phyloP scores from a whole-genome alignment of 805 yeast genomes.

The Monosporozyma unispora region DNA sequence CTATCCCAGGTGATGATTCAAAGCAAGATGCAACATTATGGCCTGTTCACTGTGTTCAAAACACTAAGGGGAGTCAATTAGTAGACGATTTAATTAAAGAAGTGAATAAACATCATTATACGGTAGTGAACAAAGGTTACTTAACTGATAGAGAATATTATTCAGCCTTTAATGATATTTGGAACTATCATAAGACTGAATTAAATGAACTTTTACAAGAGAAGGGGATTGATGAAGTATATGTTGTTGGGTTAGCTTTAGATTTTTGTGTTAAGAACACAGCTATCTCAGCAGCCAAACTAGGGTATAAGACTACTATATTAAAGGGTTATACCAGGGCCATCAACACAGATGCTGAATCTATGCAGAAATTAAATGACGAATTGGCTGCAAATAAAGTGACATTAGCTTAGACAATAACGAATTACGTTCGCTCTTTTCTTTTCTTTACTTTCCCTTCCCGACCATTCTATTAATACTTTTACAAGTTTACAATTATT shows the following conservation, averaged over 20 bases:
- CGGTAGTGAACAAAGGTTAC: slow-evolving; percentile 60
- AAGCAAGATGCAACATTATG: slow-evolving; percentile 46
- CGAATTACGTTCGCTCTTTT: background rate
- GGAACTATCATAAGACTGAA: slow-evolving; percentile 66
- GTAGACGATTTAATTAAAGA: slow-evolving; percentile 27
- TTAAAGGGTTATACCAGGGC: slow-evolving; percentile 47
- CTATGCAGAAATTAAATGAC: slow-evolving; percentile 11
- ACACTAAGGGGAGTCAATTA: slow-evolving; percentile 55
- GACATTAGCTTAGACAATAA: background rate
- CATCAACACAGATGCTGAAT: slow-evolving; percentile 39
- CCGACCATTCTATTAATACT: too few species aligned
- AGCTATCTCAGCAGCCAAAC: slow-evolving; percentile 53
- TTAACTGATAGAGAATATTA: slow-evolving; percentile 71
- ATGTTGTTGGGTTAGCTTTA: slow-evolving; percentile 73
- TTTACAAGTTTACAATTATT: too few species aligned
- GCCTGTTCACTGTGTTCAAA: slow-evolving; percentile 89
- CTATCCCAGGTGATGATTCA: slow-evolving; percentile 30
- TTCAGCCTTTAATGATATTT: slow-evolving; percentile 76
- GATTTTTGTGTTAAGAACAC: slow-evolving; percentile 81
- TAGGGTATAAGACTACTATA: slow-evolving; percentile 60
- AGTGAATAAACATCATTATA: slow-evolving; percentile 28
- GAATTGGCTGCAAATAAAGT: slow-evolving; percentile 17
- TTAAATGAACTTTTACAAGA: slow-evolving; percentile 40
- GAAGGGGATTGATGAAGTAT: slow-evolving; percentile 48
- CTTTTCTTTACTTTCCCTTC: background rate